A percentile compares a stretch with the other conserved stretches of the same genome.
phyloP scores from a whole-genome alignment of 495 filamentous ascomycete genomes.

The Diplogelasinospora grovesii region DNA sequence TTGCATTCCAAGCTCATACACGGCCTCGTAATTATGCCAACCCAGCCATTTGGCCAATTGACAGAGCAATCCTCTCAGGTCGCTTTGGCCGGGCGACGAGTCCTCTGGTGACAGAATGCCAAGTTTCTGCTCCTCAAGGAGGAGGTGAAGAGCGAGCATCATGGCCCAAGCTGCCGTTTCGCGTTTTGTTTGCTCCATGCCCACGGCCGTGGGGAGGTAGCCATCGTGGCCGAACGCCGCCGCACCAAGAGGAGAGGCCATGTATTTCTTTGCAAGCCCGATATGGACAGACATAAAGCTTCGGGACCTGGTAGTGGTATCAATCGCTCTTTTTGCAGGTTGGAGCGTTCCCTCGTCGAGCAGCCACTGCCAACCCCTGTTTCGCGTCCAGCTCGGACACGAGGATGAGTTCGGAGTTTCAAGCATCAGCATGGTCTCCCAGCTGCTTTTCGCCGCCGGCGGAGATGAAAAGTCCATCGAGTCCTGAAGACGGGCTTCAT shows the following conservation, averaged over 20 bases:
- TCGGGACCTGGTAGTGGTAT: slow-evolving; percentile 17
- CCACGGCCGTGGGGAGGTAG: slow-evolving; percentile 55
- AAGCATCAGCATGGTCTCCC: slow-evolving; percentile 30
- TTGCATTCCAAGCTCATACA: slow-evolving; percentile 66
- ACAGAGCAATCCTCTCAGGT: slow-evolving; percentile 63
- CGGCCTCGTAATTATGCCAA: slow-evolving; percentile 65
- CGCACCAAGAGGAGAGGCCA: slow-evolving; percentile 48
- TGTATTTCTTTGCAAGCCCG: slow-evolving; percentile 45
- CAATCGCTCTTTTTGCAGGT: slow-evolving; percentile 1
- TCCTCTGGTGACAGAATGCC: slow-evolving; percentile 55
- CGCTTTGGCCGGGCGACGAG: slow-evolving; percentile 42
- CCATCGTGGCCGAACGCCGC: slow-evolving; percentile 46
- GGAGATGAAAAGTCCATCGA: background rate
- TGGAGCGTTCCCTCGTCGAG: slow-evolving; percentile 44
- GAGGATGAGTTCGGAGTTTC: slow-evolving; percentile 44
- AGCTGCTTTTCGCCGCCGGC: slow-evolving; percentile 20
- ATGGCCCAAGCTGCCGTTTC: slow-evolving; percentile 58
- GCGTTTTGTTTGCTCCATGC: slow-evolving; percentile 46
- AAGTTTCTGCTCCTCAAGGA: slow-evolving; percentile 84
- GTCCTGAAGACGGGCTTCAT: slow-evolving; percentile 10
- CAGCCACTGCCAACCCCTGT: slow-evolving; percentile 68
- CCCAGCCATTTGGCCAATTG: slow-evolving; percentile 82
- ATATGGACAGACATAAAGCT: slow-evolving; percentile 40
- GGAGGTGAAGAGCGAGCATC: slow-evolving; percentile 72
- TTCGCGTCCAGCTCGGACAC: slow-evolving; percentile 60